Evolutionary conservation across 306 rosid species (phyloP), one percentile per base, ranked within the genome.

Genomic region (Cicer arietinum): DNA sequence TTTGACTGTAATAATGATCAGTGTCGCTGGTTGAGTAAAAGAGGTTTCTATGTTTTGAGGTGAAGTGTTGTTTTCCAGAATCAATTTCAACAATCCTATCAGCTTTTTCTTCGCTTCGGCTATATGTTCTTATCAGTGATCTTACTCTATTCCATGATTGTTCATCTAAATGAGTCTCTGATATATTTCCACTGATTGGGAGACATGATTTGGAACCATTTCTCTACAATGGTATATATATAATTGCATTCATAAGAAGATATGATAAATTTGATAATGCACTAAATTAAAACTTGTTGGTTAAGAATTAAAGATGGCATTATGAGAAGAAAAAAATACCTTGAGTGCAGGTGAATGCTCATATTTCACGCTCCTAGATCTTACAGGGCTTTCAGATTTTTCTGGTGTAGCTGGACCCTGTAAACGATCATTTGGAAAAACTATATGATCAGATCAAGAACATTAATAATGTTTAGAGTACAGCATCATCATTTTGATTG

Each of bases 371-470:
- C 94, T 90, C 83, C 77, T 89, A 13, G 85, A 75, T 69, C 83
- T 84, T 40, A 88, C 78, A 7, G 82, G 85, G 67, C 85, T 90
- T 80, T 91, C 97, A 65, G 83, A 67, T 67, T 91, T 91, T n/a
- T 91, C 97, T 1, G 98, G 98, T 37, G 98, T 94, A 37, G 86
- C 85, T 5, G 97, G 98, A 82, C 90, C 92, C 98, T 91, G 80
- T 39, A 46, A 18, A 78, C 51, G 52, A 40, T 30, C 53, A 79
- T 63, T 69, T 10, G 17, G 14, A 40, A 46, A 53, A 69, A 41
- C 18, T 30, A 72, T 17, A 12, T 71, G 63, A 65, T 75, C 67
- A 58, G 10, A 62, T 76, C 59, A 58, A 67, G 40, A 73, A 71
- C 63, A 68, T 50, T 50, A 4, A 43, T 11, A 9, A 45, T 25